These are phyloP conservation scores for Geotrichum reessii DNA, from an alignment of 1,139 yeast species.

Conservation along the genomic window DNA sequence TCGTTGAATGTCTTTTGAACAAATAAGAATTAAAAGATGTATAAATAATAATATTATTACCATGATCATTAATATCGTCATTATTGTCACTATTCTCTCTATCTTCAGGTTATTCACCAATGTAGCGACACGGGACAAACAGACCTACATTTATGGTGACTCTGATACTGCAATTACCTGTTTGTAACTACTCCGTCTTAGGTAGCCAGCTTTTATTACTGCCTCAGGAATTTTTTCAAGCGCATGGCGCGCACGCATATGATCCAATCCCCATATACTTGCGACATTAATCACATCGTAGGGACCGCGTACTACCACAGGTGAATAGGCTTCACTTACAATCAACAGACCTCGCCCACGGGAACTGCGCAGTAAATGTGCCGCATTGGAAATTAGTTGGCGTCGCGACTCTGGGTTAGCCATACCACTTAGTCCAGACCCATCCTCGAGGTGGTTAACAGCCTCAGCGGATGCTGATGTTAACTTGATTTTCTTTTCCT, in stretches of 20 bases:
- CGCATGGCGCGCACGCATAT: conserved; percentile 55
- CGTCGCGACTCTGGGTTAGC: conserved; percentile 41
- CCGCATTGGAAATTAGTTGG: conserved; percentile 62
- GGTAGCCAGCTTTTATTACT: conserved; percentile 64
- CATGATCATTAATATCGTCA: not conserved
- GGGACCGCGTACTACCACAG: conserved; percentile 58
- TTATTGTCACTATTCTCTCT: not conserved
- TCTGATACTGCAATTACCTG: conserved; percentile 28
- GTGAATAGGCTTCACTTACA: conserved; percentile 64
- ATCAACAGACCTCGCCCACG: conserved; percentile 73
- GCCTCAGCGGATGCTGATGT: conserved; percentile 20
- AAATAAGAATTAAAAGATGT: not conserved
- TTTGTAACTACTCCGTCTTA: conserved; percentile 56
- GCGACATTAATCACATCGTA: conserved; percentile 65
- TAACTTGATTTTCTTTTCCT: conserved; percentile 26
- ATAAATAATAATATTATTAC: not conserved
- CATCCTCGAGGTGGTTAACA: conserved; percentile 25
- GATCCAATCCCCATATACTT: conserved; percentile 62
- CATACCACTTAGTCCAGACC: conserved; percentile 19
- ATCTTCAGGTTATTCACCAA: not conserved
- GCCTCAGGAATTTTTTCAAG: conserved; percentile 55
- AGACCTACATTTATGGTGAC: not conserved
- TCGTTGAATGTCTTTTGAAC: not conserved
- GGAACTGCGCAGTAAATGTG: conserved; percentile 76
- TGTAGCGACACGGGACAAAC: not conserved